Percentiles rank a stretch among this genome's conserved stretches.
phyloP scores from a whole-genome alignment of 2,329 filamentous ascomycete species.

The Chrysosporium keratinophilum region DNA sequence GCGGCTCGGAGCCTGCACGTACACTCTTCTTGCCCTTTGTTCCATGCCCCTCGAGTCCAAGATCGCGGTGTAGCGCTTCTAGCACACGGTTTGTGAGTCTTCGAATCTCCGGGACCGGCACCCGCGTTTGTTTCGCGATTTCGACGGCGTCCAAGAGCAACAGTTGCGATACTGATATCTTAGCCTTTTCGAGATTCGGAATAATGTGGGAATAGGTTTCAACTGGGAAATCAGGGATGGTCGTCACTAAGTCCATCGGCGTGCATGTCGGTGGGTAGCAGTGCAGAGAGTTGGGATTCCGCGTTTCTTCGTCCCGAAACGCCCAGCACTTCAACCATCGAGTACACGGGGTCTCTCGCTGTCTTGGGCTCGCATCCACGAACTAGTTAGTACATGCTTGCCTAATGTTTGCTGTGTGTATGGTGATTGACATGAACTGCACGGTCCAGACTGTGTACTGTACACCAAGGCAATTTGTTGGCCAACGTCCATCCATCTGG shows the following conservation, averaged over 20 bases:
- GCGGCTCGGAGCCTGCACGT: background rate
- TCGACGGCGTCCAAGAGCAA: slow-evolving; percentile 72
- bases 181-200: slow-evolving; percentile 65
- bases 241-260: slow-evolving; percentile 60
- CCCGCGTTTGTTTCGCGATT: slow-evolving; percentile 72
- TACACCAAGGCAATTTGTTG: background rate
- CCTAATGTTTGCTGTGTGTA: background rate
- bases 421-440: background rate
- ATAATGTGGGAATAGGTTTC: slow-evolving; percentile 63
- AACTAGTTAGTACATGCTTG: no score
- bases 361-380: background rate
- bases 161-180: slow-evolving; percentile 70
- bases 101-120: slow-evolving; percentile 71
- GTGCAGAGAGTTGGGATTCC: background rate
- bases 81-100: slow-evolving; percentile 59
- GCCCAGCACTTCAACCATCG: background rate
- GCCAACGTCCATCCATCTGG: no score
- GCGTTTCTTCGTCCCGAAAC: background rate
- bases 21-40: slow-evolving; percentile 13
- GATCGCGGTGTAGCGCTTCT: slow-evolving; percentile 55
- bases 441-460: background rate
- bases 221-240: slow-evolving; percentile 69
- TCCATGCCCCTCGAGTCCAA: slow-evolving; percentile 30
- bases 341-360: background rate
- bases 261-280: slow-evolving; percentile 4